Base-by-base conservation (phyloP, 306 rosid genomes). In the Betula pendula region DNA sequence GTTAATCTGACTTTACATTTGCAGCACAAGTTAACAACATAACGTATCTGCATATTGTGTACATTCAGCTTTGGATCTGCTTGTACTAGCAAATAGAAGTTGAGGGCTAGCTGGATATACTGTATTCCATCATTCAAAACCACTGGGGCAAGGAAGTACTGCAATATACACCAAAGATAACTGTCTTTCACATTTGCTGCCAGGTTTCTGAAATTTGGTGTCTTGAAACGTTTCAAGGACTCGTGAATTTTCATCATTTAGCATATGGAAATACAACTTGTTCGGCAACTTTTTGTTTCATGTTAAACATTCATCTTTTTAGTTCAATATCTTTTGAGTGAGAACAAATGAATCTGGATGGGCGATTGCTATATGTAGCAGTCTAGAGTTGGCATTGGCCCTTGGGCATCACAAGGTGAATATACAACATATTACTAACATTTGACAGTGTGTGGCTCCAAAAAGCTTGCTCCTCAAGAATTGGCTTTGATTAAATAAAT, bases 141-240 rank as follows among this genome's bases (percentile, higher is more conserved):
- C 17, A 3, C 72, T 38, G 2, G 42, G 27, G 53, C 22, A 40
- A 19, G 47, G 70, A 38, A 68, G 71, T 27, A 16, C 24, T 16
- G 52, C 59, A n/a, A 12, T 17, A 25, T 62, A 40, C 50, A 40
- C 48, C 13, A 49, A 68, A 70, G 72, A 38, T 56, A 22, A 62
- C 40, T 38, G 71, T 48, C 24, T 15, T 31, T 5, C 9, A 49
- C 16, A 56, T 20, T 53, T 38, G 42, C 25, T 52, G 38, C n/a
- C 45, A 15, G 38, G 51, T 25, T 69, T 69, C 20, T 15, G 74
- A 40, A 76, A 67, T 6, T 76, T 67, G 15, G 68, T 66, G 20
- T 42, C 55, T 49, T 49, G n/a, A 49, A 55, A n/a, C 2, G 31
- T 55, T 55, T n/a, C 12, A 55, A 8, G 42, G 42, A 38, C 6